Conservation (phyloP, 1,284 basidiomycete genomes). For the Pseudozyma thailandica region DNA sequence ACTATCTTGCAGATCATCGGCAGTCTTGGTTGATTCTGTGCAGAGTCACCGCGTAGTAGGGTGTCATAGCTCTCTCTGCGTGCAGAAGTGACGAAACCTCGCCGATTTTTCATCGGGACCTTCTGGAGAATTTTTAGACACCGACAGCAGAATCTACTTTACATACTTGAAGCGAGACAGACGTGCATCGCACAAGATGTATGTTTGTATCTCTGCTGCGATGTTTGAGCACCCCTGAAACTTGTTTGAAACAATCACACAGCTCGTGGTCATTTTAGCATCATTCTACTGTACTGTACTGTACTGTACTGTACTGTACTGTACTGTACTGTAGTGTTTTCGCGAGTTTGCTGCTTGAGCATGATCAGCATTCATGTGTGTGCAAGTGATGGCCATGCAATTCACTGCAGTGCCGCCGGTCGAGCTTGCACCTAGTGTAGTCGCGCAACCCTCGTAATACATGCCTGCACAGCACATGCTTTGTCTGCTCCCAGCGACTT, state of each 20-base stretch:
- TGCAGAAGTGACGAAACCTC: neutral
- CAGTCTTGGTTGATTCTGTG: no score
- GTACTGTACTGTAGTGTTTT: neutral
- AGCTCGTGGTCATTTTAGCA: neutral
- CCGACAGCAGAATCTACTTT: neutral
- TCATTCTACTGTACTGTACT: neutral
- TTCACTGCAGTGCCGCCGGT: no score
- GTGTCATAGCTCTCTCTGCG: no score
- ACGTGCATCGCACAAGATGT: neutral
- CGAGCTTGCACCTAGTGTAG: no score
- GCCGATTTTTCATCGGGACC: neutral
- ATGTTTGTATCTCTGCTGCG: neutral
- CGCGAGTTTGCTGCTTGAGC: no score
- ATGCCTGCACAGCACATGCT: no score
- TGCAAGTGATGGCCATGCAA: no score
- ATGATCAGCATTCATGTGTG: no score
- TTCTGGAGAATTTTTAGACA: neutral
- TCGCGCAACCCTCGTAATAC: no score
- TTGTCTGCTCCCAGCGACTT: no score
- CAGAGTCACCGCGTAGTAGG: no score
- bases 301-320: neutral
- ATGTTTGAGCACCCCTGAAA: neutral
- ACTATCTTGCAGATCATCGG: no score
- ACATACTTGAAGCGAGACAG: conserved; percentile 8
- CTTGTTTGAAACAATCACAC: neutral